These are phyloP conservation scores for Metschnikowia borealis DNA, from an alignment of 805 yeast species.

Conservation along the genomic window DNA sequence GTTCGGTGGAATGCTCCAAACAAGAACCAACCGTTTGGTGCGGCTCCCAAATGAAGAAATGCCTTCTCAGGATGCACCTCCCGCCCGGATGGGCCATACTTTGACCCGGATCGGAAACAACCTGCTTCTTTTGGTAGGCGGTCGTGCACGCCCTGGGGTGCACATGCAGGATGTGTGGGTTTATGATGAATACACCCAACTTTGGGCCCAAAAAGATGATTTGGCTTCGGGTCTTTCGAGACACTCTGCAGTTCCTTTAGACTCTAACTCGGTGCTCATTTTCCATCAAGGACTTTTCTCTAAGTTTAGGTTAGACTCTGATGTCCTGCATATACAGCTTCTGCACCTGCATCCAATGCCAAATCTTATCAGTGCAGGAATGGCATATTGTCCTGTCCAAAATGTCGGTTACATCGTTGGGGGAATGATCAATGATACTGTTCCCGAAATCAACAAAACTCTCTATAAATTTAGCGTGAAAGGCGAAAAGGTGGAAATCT, in stretches of 20 bases:
- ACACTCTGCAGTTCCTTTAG: conserved; percentile 10
- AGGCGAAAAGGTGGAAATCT: conserved; percentile 9
- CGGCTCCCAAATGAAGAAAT: not conserved
- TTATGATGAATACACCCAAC: conserved; percentile 7
- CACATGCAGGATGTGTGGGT: conserved; percentile 33
- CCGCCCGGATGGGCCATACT: conserved; percentile 58
- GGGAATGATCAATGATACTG: conserved; percentile 33
- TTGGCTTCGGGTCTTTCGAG: conserved; percentile 21
- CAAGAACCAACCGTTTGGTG: conserved; percentile 16
- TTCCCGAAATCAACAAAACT: conserved; percentile 28
- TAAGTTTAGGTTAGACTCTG: not conserved
- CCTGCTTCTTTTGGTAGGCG: conserved; percentile 51
- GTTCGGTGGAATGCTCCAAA: conserved; percentile 39
- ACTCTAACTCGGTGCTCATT: conserved; percentile 6
- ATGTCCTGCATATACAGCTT: not conserved
- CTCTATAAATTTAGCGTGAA: conserved; percentile 34
- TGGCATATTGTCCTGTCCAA: conserved; percentile 25
- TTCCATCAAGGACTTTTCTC: conserved; percentile 12
- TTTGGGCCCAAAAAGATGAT: conserved; percentile 40
- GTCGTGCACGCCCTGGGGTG: conserved; percentile 58
- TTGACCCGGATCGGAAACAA: conserved; percentile 31
- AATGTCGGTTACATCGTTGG: conserved; percentile 45
- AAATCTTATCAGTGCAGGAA: conserved; percentile 27
- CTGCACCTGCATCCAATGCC: not conserved
- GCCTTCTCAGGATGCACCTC: conserved; percentile 17